Evolutionary conservation across 2,329 filamentous ascomycete species (phyloP).

Genomic region (Penicillium sp.): DNA sequence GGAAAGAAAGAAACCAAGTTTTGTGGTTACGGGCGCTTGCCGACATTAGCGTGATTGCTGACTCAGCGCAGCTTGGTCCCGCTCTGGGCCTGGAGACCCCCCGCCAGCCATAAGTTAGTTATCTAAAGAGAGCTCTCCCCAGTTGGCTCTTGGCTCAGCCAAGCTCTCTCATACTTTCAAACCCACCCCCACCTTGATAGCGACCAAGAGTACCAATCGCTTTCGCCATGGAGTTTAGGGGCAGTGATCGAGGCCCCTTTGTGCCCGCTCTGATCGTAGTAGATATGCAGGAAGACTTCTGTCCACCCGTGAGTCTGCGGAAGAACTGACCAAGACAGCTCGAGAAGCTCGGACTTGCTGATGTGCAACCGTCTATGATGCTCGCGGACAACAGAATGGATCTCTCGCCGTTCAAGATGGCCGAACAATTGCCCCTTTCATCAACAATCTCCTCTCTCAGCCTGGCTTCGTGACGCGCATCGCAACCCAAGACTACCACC

Average conservation of each 20-base stretch:
- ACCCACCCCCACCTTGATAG: not conserved
- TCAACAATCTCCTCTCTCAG: conserved; percentile 74
- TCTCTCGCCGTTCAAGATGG: conserved; percentile 78
- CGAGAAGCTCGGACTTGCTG: conserved; percentile 7
- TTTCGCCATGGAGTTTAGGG: conserved; percentile 2
- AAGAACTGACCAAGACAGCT: conserved; percentile 4
- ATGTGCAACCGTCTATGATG: conserved; percentile 8
- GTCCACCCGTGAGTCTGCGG: conserved; percentile 69
- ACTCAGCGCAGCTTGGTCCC: conserved; percentile 16
- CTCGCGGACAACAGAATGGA: conserved; percentile 62
- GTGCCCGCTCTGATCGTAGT: conserved; percentile 70
- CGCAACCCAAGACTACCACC: conserved; percentile 93
- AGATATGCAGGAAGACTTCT: conserved; percentile 94
- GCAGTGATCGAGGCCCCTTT: conserved; percentile 8
- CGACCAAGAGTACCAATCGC: too few species aligned
- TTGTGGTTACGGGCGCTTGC: conserved; percentile 1
- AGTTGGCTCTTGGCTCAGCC: not conserved
- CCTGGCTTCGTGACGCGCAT: conserved; percentile 71
- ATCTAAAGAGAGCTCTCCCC: too few species aligned
- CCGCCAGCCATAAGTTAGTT: too few species aligned
- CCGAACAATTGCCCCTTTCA: conserved; percentile 66
- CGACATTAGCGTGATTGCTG: conserved; percentile 20
- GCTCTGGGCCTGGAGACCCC: too few species aligned
- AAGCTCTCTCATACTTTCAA: not conserved
- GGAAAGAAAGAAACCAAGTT: conserved; percentile 16